Conservation (phyloP, 2,329 filamentous ascomycete genomes). For the Alternaria brassicicola region DNA sequence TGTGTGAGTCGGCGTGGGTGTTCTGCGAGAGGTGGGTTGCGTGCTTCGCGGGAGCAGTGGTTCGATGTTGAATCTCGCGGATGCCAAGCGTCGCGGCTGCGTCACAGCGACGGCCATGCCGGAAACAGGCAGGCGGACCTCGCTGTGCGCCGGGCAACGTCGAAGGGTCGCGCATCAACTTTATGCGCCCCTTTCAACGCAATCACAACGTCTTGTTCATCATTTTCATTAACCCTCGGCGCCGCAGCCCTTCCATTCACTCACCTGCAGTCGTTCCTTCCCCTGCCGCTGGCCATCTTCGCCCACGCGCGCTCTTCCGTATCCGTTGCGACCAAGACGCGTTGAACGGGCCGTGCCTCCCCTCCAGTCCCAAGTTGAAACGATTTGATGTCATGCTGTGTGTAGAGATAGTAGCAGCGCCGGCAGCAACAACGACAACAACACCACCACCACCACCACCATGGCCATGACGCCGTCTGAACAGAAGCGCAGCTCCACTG, state of each 20-base stretch:
- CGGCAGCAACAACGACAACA: constrained; percentile 30
- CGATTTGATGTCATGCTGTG: constrained; percentile 43
- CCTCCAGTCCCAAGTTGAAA: neutral
- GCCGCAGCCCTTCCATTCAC: constrained; percentile 31
- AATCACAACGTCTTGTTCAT: constrained; percentile 8
- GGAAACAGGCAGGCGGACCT: constrained; percentile 19
- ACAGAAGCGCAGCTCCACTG: constrained; percentile 42
- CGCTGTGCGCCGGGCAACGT: constrained; percentile 14
- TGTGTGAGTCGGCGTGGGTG: constrained; percentile 3
- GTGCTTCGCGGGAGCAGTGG: constrained; percentile 21
- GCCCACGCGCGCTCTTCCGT: constrained; percentile 14
- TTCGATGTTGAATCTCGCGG: constrained; percentile 27
- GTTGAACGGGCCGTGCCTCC: neutral
- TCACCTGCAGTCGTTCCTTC: constrained; percentile 21
- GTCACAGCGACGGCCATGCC: constrained; percentile 18
- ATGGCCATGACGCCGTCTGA: constrained; percentile 42
- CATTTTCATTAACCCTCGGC: constrained; percentile 7
- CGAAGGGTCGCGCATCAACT: constrained; percentile 14
- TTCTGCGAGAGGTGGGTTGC: constrained; percentile 20
- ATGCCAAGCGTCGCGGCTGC: constrained; percentile 25
- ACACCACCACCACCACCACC: no score
- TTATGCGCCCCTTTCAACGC: constrained; percentile 27
- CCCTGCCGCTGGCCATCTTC: neutral
- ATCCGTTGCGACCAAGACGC: neutral
- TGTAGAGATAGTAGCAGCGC: constrained; percentile 25